These are phyloP conservation scores for Alternaria tenuissima DNA, from an alignment of 2,329 filamentous ascomycete genomes.

Conservation along the genomic window DNA sequence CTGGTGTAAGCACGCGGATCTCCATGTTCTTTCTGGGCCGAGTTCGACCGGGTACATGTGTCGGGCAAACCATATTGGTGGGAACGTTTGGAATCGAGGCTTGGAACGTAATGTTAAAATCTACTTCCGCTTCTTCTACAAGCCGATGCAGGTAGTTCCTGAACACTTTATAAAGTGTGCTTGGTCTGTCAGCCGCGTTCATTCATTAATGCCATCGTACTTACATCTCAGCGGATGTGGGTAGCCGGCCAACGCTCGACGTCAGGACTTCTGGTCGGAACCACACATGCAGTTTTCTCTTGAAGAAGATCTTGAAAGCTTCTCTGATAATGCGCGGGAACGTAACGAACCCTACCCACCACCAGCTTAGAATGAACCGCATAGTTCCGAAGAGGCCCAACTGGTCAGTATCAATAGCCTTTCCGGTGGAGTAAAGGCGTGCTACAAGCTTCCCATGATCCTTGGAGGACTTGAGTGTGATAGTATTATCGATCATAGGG, in stretches of 20 bases:
- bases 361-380: conserved; percentile 65
- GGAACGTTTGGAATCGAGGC: conserved; percentile 55
- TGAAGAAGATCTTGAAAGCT: conserved; percentile 66
- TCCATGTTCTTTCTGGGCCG: conserved; percentile 55
- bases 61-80: conserved; percentile 35
- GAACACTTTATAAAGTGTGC: conserved; percentile 51
- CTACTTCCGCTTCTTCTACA: conserved; percentile 56
- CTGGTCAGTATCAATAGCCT: conserved; percentile 59
- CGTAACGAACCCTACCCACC: conserved; percentile 72
- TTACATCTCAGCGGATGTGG: conserved; percentile 60
- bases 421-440: conserved; percentile 63
- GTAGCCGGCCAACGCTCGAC: conserved; percentile 63
- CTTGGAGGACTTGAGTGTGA: conserved; percentile 69
- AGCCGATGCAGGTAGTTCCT: conserved; percentile 54
- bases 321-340: conserved; percentile 72
- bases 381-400: conserved; percentile 57
- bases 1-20: conserved; percentile 68
- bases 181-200: conserved; percentile 22
- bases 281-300: conserved; percentile 68
- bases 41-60: conserved; percentile 11
- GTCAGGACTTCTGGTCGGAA: conserved; percentile 69
- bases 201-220: neutral
- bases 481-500: conserved; percentile 63
- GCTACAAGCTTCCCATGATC: conserved; percentile 68
- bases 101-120: conserved; percentile 63